Evolutionary conservation across 768 basidiomycete genomes (phyloP), one percentile per base, ranked within the genome.

Genomic region (Collybiopsis luxurians): DNA sequence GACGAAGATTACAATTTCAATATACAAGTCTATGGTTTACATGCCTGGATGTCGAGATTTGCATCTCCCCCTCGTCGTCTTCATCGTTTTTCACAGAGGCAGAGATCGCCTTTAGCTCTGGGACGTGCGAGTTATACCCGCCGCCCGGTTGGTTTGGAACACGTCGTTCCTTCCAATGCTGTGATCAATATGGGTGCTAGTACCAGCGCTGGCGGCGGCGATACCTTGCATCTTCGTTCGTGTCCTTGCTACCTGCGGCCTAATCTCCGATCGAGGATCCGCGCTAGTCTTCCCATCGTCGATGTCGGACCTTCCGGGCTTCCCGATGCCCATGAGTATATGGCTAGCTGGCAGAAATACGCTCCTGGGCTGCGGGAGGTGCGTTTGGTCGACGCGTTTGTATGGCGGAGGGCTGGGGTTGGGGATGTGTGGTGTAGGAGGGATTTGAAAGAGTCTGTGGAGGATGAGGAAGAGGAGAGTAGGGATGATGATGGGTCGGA

Each of bases 311-410:
- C 51, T 27, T 53, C 34, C 15, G 51, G 51, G 23, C 24, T 13
- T 7, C 51, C 51, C 26, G 38, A 53, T 40, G 51, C 40, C 23
- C 51, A 53, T 27, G 73, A 74, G 31, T 67, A 74, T 17, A 68
- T 79, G 34, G 70, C 75, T 9, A 73, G 77, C 5, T 80, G 79
- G 78, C 74, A 73, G 51, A 69, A 71, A 43, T 72, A 72, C 39
- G 78, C 78, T 55, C 68, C 67, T 1, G 52, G 54, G 45, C 61
- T 80, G 55, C 67, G 71, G 23, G 71, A 73, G 64, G 71, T 80
- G 12, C 78, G 78, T 57, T 69, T 80, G 48, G 68, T 70, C 53
- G 65, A 72, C 5, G 71, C 68, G 3, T 74, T 66, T 54, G 67
- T 71, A 4, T 76, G 79, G 78, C 67, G 68, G 27, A 69, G 79